Evolutionary conservation across 2,329 filamentous ascomycete genomes (phyloP).

Genomic region (Simplicillium aogashimaense): DNA sequence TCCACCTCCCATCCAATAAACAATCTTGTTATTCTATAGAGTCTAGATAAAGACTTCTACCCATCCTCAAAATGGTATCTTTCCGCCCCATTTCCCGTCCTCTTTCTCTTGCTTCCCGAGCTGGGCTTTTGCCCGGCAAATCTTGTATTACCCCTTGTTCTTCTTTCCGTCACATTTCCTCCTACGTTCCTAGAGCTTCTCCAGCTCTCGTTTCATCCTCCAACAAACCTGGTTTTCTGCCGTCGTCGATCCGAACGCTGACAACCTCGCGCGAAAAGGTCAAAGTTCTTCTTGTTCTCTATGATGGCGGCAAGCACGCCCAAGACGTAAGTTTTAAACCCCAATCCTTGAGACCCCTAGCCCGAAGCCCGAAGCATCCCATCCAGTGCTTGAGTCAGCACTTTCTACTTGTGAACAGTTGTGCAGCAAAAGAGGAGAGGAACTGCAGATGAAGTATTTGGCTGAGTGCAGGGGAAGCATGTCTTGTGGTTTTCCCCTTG

Average conservation of each 20-base stretch:
- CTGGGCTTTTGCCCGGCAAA: conserved; percentile 15
- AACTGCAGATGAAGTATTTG: too few relatives aligned
- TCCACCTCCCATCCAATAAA: too few relatives aligned
- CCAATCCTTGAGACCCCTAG: too few relatives aligned
- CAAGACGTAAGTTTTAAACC: conserved; percentile 52
- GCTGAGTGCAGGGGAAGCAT: too few relatives aligned
- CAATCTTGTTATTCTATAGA: too few relatives aligned
- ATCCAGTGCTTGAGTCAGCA: too few relatives aligned
- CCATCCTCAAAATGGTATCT: conserved; percentile 19
- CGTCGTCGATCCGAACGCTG: conserved; percentile 48
- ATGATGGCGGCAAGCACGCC: conserved; percentile 86
- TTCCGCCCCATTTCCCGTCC: conserved; percentile 17
- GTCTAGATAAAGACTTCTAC: background rate
- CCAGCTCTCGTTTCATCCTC: conserved; percentile 27
- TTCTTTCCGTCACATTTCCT: conserved; percentile 9
- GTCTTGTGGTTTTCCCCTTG: too few relatives aligned
- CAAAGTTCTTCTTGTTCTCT: conserved; percentile 90
- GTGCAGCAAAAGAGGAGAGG: too few relatives aligned
- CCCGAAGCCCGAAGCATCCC: too few relatives aligned
- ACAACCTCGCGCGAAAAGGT: conserved; percentile 52
- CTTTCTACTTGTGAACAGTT: background rate
- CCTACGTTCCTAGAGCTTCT: conserved; percentile 6
- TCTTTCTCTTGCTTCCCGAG: conserved; percentile 14
- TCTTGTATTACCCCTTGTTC: conserved; percentile 11
- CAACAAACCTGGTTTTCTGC: conserved; percentile 14